Base-by-base conservation (phyloP, 1,284 basidiomycete genomes). In the Tilletiaria anomala region DNA sequence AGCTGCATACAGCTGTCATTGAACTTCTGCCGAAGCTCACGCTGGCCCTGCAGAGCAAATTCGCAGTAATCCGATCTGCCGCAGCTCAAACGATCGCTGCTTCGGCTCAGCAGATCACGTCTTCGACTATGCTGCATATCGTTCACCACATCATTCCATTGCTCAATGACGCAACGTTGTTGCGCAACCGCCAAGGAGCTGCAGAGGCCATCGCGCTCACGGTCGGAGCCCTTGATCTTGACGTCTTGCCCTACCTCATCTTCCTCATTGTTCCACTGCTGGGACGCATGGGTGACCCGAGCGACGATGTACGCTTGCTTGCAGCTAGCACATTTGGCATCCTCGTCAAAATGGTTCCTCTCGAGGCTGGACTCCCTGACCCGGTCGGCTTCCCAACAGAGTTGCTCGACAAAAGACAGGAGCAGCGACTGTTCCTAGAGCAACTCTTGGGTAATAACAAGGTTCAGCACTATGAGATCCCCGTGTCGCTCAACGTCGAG, bases 331-430 rank as follows among this genome's bases (percentile, higher is more conserved):
- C 89, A 0, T 99, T 99, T 65, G 93, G 93, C 0, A 83, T 86
- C 2, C 72, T 99, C n/a, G 84, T 99, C 55, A 96, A 97, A 73
- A 91, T 99, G 82, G 87, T 97, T 5, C 93, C 93, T 3, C 75
- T 99, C 1, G 93, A 97, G 75, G 83, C 86, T 50, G 93, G 91
- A 40, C 73, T 97, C 24, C 91, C 91, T 5, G 87, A 96, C 65
- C 93, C 93, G 24, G 79, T 81, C 10, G 83, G 83, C 14, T 94
- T 99, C 71, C 79, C 93, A 0, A 75, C 79, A 36, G 87, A 89
- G 44, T 72, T 97, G n/a, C 71, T 97, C 22, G 79, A 86, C 29
- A 47, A 51, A 6, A 42, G 63, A 2, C 80, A 91, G 42, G 75
- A 77, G 5, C 93, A 99, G 67, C 78, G 91, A 24, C 79, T 82